phyloP scores from a whole-genome alignment of 2,329 filamentous ascomycete genomes.

The Exophiala aquamarina region DNA sequence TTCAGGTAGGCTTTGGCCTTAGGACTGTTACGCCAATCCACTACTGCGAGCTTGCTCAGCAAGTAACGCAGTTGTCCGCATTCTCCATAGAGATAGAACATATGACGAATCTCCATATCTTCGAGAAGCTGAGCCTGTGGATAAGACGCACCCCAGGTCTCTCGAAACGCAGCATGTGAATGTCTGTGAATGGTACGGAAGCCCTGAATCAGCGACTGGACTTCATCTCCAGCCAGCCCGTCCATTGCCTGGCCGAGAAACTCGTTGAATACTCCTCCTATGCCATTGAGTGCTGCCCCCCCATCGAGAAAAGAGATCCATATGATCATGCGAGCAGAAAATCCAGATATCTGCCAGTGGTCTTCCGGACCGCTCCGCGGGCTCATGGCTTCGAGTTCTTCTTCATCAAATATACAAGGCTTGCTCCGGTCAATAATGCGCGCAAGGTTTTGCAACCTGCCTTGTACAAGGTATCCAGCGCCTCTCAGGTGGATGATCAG shows the following conservation, averaged over 20 bases:
- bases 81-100: slow-evolving; percentile 1
- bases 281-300: too few relatives aligned
- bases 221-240: not conserved
- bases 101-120: not conserved
- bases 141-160: not conserved
- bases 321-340: not conserved
- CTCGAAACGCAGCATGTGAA: not conserved
- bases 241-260: too few relatives aligned
- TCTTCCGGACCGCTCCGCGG: not conserved
- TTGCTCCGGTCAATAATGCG: not conserved
- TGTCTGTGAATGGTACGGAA: not conserved
- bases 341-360: not conserved
- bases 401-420: not conserved
- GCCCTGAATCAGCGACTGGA: not conserved
- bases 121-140: not conserved
- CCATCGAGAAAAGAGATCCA: not conserved
- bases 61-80: slow-evolving; percentile 1
- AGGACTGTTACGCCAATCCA: not conserved
- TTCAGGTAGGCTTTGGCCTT: not conserved
- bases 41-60: not conserved
- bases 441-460: not conserved
- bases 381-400: not conserved
- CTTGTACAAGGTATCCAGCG: not conserved
- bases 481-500: slow-evolving; percentile 1
- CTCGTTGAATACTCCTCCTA: too few relatives aligned